Evolutionary conservation across 2,329 filamentous ascomycete genomes (phyloP), one percentile per base, ranked within the genome.

Genomic region (Sporothrix protearum): DNA sequence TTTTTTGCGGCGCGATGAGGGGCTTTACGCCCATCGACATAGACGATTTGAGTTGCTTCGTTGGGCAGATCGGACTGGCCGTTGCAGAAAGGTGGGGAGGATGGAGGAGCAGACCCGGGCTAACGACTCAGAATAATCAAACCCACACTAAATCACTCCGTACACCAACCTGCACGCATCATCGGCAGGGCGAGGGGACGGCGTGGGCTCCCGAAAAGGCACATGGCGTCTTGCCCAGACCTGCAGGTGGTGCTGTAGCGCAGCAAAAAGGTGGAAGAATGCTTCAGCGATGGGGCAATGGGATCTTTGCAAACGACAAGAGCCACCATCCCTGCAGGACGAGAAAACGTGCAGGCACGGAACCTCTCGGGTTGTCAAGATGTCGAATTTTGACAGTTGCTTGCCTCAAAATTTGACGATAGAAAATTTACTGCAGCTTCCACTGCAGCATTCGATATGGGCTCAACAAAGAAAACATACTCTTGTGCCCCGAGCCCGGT

Each of bases 11-110:
- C 36, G 36, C 36, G 16, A 64, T 45, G 59, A 25, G 59, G 36
- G 36, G 59, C 59, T 10, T 7, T 63, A 33, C n/a, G 33, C n/a
- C 57, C 33, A n/a, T n/a, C 33, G 59, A 45, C 25, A 16, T 10
- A 1, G 22, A 45, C 36, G 14, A 42, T 64, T 64, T 7, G 22
- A 16, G 19, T 12, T 47, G 42, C 14, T 47, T 47, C 42, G 39
- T 12, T 25, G 25, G 36, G 59, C 3, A 14, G n/a, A 8, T 55
- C 33, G 36, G 59, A 10, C 22, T 63, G 36, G 59, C 59, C 59
- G 59, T 64, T 64, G 59, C 59, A 64, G 59, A 64, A 64, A 64
- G 59, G 59, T 64, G 59, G 59, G 14, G 36, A 64, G 36, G 36
- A 19, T 63, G 57, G 33, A 63, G 33, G 33, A 42, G 9, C n/a